Evolutionary conservation across 2,329 filamentous ascomycete genomes (phyloP).

Genomic region (Colletotrichum cordylinicola): DNA sequence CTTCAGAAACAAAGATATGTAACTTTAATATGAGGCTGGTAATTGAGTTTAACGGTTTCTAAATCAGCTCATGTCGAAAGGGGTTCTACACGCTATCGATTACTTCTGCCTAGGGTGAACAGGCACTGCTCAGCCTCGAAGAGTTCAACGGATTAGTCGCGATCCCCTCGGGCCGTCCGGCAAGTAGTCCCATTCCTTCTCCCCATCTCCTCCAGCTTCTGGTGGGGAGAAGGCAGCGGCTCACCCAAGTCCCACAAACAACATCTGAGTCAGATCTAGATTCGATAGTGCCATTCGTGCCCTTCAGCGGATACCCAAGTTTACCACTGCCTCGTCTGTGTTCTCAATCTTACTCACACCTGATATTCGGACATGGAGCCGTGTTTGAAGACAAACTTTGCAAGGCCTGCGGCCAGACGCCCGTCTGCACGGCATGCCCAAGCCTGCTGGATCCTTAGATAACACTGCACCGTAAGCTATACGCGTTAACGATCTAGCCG

Average conservation of each 20-base stretch:
- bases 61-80: not conserved
- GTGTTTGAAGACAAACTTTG: not conserved
- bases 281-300: not conserved
- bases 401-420: not conserved
- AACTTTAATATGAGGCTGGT: not conserved
- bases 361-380: not conserved
- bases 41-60: not conserved
- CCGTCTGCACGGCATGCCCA: not conserved
- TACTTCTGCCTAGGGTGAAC: not conserved
- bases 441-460: not conserved
- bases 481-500: not conserved
- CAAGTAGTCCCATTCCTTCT: not conserved
- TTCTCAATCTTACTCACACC: not conserved
- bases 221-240: not conserved
- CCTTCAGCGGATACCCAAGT: not conserved
- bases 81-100: not conserved
- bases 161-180: not conserved
- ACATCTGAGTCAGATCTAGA: not conserved
- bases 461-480: not conserved
- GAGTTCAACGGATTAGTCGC: not conserved
- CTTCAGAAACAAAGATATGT: not conserved
- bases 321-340: not conserved
- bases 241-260: not conserved
- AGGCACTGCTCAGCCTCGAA: not conserved
- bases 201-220: not conserved